Evolutionary conservation across 2,329 filamentous ascomycete genomes (phyloP).

Genomic region (Aspergillus phoenicis): DNA sequence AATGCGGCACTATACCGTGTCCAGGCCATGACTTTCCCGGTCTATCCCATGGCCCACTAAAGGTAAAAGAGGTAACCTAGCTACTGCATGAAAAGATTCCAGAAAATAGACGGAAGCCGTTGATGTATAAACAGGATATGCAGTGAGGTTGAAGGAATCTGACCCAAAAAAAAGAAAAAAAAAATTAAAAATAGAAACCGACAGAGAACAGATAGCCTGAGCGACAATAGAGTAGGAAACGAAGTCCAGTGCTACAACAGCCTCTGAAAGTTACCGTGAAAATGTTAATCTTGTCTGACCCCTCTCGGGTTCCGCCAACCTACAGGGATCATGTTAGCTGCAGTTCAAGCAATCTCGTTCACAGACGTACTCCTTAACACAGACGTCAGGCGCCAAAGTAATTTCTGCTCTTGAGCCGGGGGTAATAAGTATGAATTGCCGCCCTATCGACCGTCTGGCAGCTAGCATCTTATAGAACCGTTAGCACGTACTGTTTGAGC

Average conservation of each 20-base stretch:
- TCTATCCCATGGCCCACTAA: no score
- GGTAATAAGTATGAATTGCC: constrained; percentile 95
- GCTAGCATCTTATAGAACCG: constrained; percentile 69
- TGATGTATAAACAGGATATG: neutral
- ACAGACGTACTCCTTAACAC: constrained; percentile 45
- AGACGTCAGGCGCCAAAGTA: constrained; percentile 47
- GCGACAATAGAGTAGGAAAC: no score
- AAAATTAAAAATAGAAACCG: neutral
- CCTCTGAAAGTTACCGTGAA: constrained; percentile 12
- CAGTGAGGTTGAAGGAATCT: neutral
- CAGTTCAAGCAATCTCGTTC: neutral
- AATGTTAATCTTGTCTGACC: constrained; percentile 47
- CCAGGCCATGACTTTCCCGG: no score
- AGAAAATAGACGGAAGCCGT: neutral
- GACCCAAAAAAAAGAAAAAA: neutral
- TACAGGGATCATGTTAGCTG: constrained; percentile 18
- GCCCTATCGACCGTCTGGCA: constrained; percentile 80
- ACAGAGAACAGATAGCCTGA: neutral
- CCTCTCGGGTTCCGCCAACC: constrained; percentile 49
- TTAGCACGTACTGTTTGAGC: constrained; percentile 1
- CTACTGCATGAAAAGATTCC: neutral
- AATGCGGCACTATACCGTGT: no score
- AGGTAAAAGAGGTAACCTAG: neutral
- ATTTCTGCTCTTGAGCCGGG: constrained; percentile 74
- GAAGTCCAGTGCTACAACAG: neutral